A percentile compares a stretch with the other conserved stretches of the same genome.
Evolutionary conservation across 1,284 basidiomycete species (phyloP).

Genomic region (Trametes sp.): DNA sequence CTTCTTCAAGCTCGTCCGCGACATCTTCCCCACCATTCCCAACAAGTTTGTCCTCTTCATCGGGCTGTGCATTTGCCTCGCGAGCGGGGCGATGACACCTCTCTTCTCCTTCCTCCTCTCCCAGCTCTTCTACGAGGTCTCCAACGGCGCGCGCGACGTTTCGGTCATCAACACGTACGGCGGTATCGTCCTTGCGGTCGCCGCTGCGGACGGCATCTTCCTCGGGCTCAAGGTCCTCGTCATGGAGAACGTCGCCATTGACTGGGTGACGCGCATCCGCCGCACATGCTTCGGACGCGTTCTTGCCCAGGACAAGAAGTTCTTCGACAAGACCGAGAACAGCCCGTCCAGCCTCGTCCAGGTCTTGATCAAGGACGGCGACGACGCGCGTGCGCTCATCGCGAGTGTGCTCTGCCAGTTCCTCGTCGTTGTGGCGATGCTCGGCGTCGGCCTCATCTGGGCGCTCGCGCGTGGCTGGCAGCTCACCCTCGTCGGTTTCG

Average conservation of each 20-base stretch:
- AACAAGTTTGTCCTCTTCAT: slow-evolving; percentile 73
- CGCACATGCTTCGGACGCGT: slow-evolving; percentile 65
- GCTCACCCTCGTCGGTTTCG: slow-evolving; percentile 90
- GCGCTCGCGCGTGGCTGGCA: slow-evolving; percentile 91
- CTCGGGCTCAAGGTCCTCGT: slow-evolving; percentile 79
- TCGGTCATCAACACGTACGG: slow-evolving; percentile 74
- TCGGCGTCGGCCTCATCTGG: slow-evolving; percentile 86
- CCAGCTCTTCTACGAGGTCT: slow-evolving; percentile 81
- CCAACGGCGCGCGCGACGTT: slow-evolving; percentile 69
- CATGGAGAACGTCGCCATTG: slow-evolving; percentile 78
- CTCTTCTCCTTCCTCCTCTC: slow-evolving; percentile 92
- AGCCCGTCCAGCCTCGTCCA: slow-evolving; percentile 75
- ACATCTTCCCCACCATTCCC: slow-evolving; percentile 79
- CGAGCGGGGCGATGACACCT: slow-evolving; percentile 87
- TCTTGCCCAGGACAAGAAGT: slow-evolving; percentile 87
- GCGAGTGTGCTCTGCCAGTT: slow-evolving; percentile 78
- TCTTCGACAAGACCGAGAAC: slow-evolving; percentile 83
- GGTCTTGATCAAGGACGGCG: slow-evolving; percentile 87
- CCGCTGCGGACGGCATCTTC: slow-evolving; percentile 78
- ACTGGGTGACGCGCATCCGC: slow-evolving; percentile 82
- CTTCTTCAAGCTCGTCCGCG: slow-evolving; percentile 59
- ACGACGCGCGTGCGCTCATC: slow-evolving; percentile 87
- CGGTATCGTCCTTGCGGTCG: slow-evolving; percentile 75
- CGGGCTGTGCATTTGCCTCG: slow-evolving; percentile 71
- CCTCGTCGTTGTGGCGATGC: slow-evolving; percentile 82